Evolutionary conservation across 805 yeast species (phyloP), one percentile per base, ranked within the genome.

Genomic region (Clavispora vitiphila): DNA sequence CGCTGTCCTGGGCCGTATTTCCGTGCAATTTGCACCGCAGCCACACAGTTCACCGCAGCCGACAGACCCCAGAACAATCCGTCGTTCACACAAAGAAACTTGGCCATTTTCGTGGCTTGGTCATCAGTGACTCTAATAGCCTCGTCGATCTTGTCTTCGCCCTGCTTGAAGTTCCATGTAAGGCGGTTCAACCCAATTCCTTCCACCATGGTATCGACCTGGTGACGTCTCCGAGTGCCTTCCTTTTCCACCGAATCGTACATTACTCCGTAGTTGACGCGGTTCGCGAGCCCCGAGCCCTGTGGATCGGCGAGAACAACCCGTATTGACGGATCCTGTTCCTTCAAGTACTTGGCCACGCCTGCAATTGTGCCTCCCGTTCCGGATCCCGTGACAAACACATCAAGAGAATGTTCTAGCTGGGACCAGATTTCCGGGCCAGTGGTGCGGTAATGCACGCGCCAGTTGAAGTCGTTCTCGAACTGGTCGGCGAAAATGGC

Each of bases 401-500:
- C 81, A 58, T 88, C 95, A 8, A 91, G 54, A 1, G 66, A 48
- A 11, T 81, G 80, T 8, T 74, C 67, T 68, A 83, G 72, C 58
- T 93, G 98, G 16, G 62, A 47, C 70, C 76, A 84, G n/a, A 91
- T 86, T 56, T 91, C 99, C 1, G 98, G 97, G 0, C 96, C 98
- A 0, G 99, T 91, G 1, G 89, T 76, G 12, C 61, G 60, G 61
- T 79, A 89, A 60, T 91, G 99, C 3, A 81, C 74, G 46, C 74
- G 69, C 97, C 98, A 91, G 58, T 91, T 91, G 46, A 79, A 80
- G 47, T 85, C 95, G 58, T 87, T 93, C 57, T 93, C 99, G 63
- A 93, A 91, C 60, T 91, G 99, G 61, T 91, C 90, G 1, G 96
- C 97, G 67, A 91, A 93, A 0, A 91, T 70, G 4, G 96, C 98